Evolutionary conservation across 108 stramenopile species (phyloP).

Genomic region (Conticribra guillardii): DNA sequence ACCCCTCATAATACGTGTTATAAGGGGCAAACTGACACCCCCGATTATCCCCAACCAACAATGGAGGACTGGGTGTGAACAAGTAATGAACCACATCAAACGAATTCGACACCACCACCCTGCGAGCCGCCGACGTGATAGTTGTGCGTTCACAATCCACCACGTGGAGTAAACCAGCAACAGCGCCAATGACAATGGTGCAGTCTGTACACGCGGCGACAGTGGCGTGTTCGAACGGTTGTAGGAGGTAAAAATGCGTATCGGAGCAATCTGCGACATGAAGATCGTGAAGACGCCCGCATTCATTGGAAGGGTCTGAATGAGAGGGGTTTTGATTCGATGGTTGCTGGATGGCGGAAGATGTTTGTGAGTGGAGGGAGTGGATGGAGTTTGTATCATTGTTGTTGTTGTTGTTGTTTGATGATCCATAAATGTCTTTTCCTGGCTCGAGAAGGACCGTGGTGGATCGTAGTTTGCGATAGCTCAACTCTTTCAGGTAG

Average conservation of each 20-base stretch:
- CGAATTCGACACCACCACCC: slow-evolving; percentile 81
- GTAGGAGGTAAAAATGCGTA: slow-evolving; percentile 90
- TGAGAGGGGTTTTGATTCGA: slow-evolving; percentile 58
- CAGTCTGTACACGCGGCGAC: slow-evolving; percentile 89
- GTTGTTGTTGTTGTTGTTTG: slow-evolving; percentile 35
- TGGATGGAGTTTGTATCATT: slow-evolving; percentile 17
- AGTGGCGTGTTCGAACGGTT: slow-evolving; percentile 89
- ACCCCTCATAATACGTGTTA: slow-evolving; percentile 89
- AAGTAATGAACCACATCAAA: slow-evolving; percentile 68
- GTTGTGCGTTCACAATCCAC: slow-evolving; percentile 86
- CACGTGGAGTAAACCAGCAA: slow-evolving; percentile 85
- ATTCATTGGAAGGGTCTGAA: slow-evolving; percentile 50
- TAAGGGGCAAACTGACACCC: slow-evolving; percentile 89
- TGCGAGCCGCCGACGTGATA: slow-evolving; percentile 75
- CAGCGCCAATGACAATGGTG: slow-evolving; percentile 96
- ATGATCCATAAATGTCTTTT: slow-evolving; percentile 19
- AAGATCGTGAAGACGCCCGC: slow-evolving; percentile 78
- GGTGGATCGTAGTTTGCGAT: slow-evolving; percentile 69
- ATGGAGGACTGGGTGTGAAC: slow-evolving; percentile 85
- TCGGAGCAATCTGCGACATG: slow-evolving; percentile 88
- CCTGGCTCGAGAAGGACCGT: slow-evolving; percentile 80
- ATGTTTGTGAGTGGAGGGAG: slow-evolving; percentile 41
- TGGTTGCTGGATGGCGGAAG: slow-evolving; percentile 13
- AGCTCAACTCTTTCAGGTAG: slow-evolving; percentile 81
- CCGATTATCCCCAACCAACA: slow-evolving; percentile 88